These are phyloP conservation scores for Penicillium cataractarum DNA, from an alignment of 495 filamentous ascomycete species.

Conservation along the genomic window DNA sequence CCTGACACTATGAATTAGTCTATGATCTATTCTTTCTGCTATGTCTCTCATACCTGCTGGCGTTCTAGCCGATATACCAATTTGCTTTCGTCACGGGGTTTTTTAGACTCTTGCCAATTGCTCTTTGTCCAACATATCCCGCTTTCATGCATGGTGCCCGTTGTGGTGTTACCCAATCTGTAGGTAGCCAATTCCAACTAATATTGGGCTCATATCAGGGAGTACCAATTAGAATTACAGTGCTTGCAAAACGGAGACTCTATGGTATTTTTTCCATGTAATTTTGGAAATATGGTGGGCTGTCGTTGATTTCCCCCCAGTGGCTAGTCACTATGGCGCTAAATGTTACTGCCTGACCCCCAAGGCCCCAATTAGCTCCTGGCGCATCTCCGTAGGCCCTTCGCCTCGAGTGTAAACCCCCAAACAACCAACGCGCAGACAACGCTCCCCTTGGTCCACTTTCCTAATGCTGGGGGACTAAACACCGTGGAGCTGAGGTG, in stretches of 20 bases:
- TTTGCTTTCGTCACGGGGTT: constrained; percentile 25
- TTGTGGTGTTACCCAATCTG: constrained; percentile 17
- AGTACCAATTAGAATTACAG: no score
- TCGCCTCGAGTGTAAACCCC: constrained; percentile 3
- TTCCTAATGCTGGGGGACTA: constrained; percentile 23
- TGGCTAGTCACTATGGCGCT: neutral
- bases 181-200: constrained; percentile 10
- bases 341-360: constrained; percentile 13
- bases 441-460: neutral
- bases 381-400: constrained; percentile 4
- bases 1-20: constrained; percentile 21
- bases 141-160: constrained; percentile 16
- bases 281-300: neutral
- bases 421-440: constrained; percentile 2
- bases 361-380: constrained; percentile 14
- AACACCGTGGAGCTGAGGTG: constrained; percentile 31
- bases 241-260: neutral
- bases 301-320: neutral
- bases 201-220: no score
- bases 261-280: neutral
- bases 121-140: constrained; percentile 15
- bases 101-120: constrained; percentile 13
- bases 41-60: constrained; percentile 24
- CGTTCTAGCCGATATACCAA: constrained; percentile 40
- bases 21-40: constrained; percentile 22